Percentiles rank a stretch among this genome's conserved stretches.
These are phyloP conservation scores for Tuber calosporum DNA, from an alignment of 495 filamentous ascomycete species.

Conservation along the genomic window DNA sequence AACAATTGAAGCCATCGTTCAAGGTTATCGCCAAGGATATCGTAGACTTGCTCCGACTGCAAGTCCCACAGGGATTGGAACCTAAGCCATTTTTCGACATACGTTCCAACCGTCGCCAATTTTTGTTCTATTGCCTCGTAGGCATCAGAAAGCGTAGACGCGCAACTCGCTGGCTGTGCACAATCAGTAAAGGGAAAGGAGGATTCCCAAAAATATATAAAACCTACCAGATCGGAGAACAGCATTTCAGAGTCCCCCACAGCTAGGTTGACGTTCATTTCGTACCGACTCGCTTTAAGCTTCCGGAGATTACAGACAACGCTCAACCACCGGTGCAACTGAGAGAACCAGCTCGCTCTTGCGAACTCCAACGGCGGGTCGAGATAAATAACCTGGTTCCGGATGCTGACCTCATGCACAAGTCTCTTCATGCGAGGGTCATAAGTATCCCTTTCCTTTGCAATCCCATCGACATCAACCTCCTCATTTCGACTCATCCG, in stretches of 20 bases:
- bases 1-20: constrained; percentile 88
- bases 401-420: constrained; percentile 87
- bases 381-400: constrained; percentile 90
- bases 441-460: constrained; percentile 43
- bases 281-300: constrained; percentile 89
- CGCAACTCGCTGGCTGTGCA: constrained; percentile 57
- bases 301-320: constrained; percentile 84
- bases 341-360: constrained; percentile 83
- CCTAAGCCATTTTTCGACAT: constrained; percentile 95
- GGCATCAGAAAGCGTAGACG: constrained; percentile 64
- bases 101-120: constrained; percentile 63
- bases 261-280: constrained; percentile 67
- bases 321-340: constrained; percentile 87
- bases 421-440: constrained; percentile 59
- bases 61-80: constrained; percentile 99
- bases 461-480: constrained; percentile 42
- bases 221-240: constrained; percentile 71
- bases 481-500: constrained; percentile 47
- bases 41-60: constrained; percentile 88
- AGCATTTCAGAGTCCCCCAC: constrained; percentile 59
- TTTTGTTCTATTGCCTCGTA: constrained; percentile 75
- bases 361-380: constrained; percentile 89
- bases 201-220: not conserved
- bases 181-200: constrained; percentile 10
- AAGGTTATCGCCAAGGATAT: constrained; percentile 80